Percentiles rank a stretch among this genome's conserved stretches.
Evolutionary conservation across 208 protist genomes (phyloP).

Genomic region (Porcisia hertigi): DNA sequence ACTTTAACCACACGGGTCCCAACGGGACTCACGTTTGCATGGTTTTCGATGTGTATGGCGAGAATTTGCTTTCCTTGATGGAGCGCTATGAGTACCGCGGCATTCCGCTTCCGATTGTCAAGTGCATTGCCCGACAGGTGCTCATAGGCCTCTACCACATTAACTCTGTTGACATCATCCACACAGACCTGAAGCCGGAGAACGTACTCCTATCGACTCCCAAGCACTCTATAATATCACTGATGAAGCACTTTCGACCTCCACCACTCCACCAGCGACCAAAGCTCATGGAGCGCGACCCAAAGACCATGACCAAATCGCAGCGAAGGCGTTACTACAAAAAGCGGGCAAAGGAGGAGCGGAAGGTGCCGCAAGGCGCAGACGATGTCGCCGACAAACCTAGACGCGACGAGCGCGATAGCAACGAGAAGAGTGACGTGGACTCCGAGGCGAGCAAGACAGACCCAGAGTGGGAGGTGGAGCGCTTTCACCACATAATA

Average conservation of each 20-base stretch:
- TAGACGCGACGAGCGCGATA: conserved; percentile 14
- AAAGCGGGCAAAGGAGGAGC: conserved; percentile 74
- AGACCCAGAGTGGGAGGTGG: conserved; percentile 83
- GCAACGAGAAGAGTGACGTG: conserved; percentile 20
- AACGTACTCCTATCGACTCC: conserved; percentile 93
- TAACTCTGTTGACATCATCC: conserved; percentile 94
- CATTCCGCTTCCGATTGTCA: conserved; percentile 94
- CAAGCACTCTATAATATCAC: conserved; percentile 83
- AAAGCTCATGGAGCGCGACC: conserved; percentile 78
- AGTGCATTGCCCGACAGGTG: conserved; percentile 90
- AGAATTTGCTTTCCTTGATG: conserved; percentile 96
- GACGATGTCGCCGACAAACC: conserved; percentile 22
- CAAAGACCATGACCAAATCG: conserved; percentile 92
- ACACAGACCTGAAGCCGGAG: conserved; percentile 98
- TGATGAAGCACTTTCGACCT: conserved; percentile 84
- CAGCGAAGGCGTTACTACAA: conserved; percentile 92
- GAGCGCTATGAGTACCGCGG: conserved; percentile 95
- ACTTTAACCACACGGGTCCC: conserved; percentile 87
- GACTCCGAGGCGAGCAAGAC: conserved; percentile 69
- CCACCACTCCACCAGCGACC: conserved; percentile 75
- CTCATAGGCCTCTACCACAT: conserved; percentile 95
- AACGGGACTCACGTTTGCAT: conserved; percentile 95
- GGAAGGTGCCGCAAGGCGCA: conserved; percentile 23
- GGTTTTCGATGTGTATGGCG: conserved; percentile 97
- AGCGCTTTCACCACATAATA: conserved; percentile 92